A percentile compares a stretch with the other conserved stretches of the same genome.
Evolutionary conservation across 2,329 filamentous ascomycete species (phyloP).

Genomic region (Fusarium sp.): DNA sequence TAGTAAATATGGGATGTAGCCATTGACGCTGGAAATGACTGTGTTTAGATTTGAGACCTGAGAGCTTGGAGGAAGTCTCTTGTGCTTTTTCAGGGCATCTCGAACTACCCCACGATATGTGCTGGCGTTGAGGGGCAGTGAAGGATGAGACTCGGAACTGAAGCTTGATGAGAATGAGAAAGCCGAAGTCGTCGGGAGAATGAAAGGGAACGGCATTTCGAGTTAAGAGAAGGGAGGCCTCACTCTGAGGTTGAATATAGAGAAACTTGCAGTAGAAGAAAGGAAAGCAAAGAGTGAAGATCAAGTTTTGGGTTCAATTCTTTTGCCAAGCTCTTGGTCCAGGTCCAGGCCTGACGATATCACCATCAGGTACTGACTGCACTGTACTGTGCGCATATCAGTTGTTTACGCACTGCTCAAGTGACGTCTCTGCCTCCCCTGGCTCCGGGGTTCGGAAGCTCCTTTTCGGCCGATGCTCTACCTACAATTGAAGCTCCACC

Average conservation of each 20-base stretch:
- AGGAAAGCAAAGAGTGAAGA: neutral
- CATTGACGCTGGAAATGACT: constrained; percentile 74
- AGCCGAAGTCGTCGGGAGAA: constrained; percentile 87
- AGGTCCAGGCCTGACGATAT: constrained; percentile 27
- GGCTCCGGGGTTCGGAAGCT: constrained; percentile 39
- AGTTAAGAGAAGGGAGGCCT: neutral
- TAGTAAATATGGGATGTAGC: constrained; percentile 86
- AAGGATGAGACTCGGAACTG: constrained; percentile 84
- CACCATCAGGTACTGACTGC: constrained; percentile 6
- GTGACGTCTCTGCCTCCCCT: constrained; percentile 17
- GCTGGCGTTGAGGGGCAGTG: constrained; percentile 82
- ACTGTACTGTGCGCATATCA: constrained; percentile 12
- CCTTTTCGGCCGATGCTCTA: constrained; percentile 18
- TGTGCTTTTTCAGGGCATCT: constrained; percentile 87
- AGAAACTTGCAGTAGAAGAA: neutral
- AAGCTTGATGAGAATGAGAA: constrained; percentile 84
- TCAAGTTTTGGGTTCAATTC: constrained; percentile 5
- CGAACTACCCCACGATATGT: constrained; percentile 85
- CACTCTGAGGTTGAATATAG: neutral
- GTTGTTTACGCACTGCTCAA: neutral
- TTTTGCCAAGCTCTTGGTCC: constrained; percentile 35
- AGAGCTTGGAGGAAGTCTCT: constrained; percentile 78
- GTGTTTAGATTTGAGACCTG: constrained; percentile 76
- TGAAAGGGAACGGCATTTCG: constrained; percentile 88
- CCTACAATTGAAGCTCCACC: constrained; percentile 25